Conservation (phyloP, 2,329 filamentous ascomycete species). For the Sporothrix sp. region DNA sequence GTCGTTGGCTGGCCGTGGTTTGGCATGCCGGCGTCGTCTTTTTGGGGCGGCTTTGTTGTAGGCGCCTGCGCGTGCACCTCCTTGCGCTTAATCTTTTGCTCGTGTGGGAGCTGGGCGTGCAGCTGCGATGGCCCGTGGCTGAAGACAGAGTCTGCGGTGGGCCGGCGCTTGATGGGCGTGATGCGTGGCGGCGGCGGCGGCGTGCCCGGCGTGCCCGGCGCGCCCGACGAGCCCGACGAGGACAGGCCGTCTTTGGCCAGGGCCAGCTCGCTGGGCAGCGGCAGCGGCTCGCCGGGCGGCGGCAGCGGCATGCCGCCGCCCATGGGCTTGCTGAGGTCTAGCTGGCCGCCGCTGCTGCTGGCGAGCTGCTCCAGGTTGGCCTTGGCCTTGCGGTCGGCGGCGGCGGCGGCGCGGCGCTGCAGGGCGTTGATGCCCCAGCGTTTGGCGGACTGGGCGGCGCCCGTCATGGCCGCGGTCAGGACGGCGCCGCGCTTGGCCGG, state of each 20-base stretch:
- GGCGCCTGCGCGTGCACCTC: neutral
- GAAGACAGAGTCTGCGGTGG: neutral
- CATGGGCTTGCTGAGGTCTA: conserved; percentile 58
- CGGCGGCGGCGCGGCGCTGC: conserved; percentile 26
- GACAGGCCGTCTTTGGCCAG: neutral
- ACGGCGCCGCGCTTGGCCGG: conserved; percentile 36
- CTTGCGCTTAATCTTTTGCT: conserved; percentile 6
- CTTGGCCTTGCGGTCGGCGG: conserved; percentile 9
- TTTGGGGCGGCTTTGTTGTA: neutral
- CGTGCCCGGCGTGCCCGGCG: neutral
- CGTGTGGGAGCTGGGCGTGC: neutral
- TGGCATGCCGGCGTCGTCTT: neutral
- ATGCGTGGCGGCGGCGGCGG: neutral
- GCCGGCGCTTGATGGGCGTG: conserved; percentile 5
- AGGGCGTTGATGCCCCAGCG: conserved; percentile 52
- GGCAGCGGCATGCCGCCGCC: conserved; percentile 74
- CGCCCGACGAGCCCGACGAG: no score
- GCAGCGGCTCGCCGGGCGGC: conserved; percentile 69
- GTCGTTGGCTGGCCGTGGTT: neutral
- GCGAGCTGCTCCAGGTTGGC: neutral
- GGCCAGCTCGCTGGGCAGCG: conserved; percentile 39
- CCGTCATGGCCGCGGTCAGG: conserved; percentile 42
- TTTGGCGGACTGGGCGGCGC: conserved; percentile 44
- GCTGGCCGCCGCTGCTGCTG: conserved; percentile 14
- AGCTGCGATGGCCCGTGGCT: neutral